Evolutionary conservation across 2,329 filamentous ascomycete genomes (phyloP).

Genomic region (Paramyrothecium sp.): DNA sequence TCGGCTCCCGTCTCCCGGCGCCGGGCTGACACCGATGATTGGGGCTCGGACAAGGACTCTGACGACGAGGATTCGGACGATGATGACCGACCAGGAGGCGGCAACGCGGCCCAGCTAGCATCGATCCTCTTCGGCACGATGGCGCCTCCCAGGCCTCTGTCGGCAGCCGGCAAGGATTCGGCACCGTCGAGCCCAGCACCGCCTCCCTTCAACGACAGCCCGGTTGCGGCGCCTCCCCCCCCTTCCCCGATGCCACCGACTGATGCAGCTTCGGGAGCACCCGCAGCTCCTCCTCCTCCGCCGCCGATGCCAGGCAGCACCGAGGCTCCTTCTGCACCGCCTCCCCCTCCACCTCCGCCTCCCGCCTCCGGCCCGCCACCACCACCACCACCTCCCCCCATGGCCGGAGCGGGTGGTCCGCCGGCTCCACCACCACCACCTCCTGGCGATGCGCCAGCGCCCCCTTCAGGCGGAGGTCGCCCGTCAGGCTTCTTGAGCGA

Average conservation of each 20-base stretch:
- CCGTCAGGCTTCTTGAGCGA: slow-evolving; percentile 71
- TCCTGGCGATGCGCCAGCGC: slow-evolving; percentile 37
- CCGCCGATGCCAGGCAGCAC: slow-evolving; percentile 28
- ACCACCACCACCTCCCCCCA: slow-evolving; percentile 40
- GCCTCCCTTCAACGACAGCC: slow-evolving; percentile 34
- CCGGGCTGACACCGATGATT: slow-evolving; percentile 64
- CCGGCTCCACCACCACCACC: slow-evolving; percentile 44
- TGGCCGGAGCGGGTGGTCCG: slow-evolving; percentile 30
- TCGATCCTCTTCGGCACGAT: slow-evolving; percentile 97
- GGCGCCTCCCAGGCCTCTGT: slow-evolving; percentile 86
- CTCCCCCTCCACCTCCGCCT: slow-evolving; percentile 32
- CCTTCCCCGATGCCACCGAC: slow-evolving; percentile 26
- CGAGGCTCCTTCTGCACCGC: slow-evolving; percentile 34
- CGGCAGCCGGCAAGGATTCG: slow-evolving; percentile 72
- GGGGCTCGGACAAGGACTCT: slow-evolving; percentile 72
- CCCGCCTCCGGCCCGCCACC: slow-evolving; percentile 27
- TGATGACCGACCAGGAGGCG: slow-evolving; percentile 75
- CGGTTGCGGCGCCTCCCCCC: slow-evolving; percentile 36
- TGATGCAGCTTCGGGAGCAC: slow-evolving; percentile 20
- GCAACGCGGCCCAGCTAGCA: slow-evolving; percentile 86
- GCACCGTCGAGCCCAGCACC: slow-evolving; percentile 36
- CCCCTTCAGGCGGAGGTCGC: slow-evolving; percentile 47
- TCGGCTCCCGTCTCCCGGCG: slow-evolving; percentile 53
- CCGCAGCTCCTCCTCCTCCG: slow-evolving; percentile 27
- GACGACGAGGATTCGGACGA: slow-evolving; percentile 69